Base-by-base conservation (phyloP, 2,329 filamentous ascomycete genomes). In the Emmonsiellopsis sp. region DNA sequence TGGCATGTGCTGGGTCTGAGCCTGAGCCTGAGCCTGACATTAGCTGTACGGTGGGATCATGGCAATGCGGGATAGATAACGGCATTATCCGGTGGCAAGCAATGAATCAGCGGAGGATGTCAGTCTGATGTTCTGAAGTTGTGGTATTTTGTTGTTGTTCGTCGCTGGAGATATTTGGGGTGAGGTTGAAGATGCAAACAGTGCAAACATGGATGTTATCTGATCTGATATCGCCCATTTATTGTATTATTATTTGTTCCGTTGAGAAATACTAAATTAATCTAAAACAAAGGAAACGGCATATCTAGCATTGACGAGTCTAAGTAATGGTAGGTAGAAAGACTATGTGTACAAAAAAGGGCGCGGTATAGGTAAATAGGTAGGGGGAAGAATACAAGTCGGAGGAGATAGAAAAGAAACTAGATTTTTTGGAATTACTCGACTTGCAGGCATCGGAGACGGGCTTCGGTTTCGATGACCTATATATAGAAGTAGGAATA, bases 401-500 rank as follows among this genome's bases (percentile, higher is more conserved):
- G 41, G 16, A 48, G 20, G 16, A 45, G 6, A 15, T 30, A 4
- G 10, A 16, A 15, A 44, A 48, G 32, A 53, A 10, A 7, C 31
- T 45, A 54, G 43, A 55, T 50, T 40, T 50, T 15, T 34, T 15
- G 7, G 16, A 26, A 40, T 47, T 61, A 93, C 67, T 94, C 87
- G 58, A 95, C 82, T 66, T 87, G 83, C 70, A 96, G 74, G 72
- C 88, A 95, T 75, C 93, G 88, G 63, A 96, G 76, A 63, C 91
- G 82, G 41, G 91, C 91, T 75, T 96, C 90, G 5, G 90, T 88
- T 61, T 89, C 84, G 73, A 95, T 94, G 54, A 94, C 84, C 87
- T 91, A 62, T 49, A 62, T 49, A 5, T 5, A 53, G 13, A 53
- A 9, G 13, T 30, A 35, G 6, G 20, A 11, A 51, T 37, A 31